A percentile compares a stretch with the other conserved stretches of the same genome.
Conservation (phyloP, 805 yeast species). For the Zygosaccharomyces lentus region DNA sequence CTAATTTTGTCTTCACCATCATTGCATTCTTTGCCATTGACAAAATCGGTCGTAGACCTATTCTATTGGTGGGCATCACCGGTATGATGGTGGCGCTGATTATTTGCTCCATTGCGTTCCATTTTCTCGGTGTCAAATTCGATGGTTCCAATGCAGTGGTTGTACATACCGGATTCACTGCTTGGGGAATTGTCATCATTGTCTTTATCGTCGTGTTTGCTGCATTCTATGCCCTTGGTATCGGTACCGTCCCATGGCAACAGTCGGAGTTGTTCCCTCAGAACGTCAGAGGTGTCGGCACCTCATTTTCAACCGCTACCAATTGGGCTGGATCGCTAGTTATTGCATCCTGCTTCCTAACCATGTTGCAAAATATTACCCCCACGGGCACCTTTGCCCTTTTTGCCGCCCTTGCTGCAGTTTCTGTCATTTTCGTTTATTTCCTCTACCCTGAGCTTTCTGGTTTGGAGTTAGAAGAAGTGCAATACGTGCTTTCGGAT, state of each 20-base stretch:
- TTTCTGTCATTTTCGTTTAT: constrained; percentile 69
- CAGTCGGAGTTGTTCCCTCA: constrained; percentile 94
- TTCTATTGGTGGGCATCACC: constrained; percentile 75
- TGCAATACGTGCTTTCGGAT: constrained; percentile 70
- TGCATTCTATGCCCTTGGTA: constrained; percentile 88
- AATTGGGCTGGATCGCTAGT: constrained; percentile 95
- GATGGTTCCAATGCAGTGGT: constrained; percentile 44
- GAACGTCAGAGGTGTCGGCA: constrained; percentile 87
- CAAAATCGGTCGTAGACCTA: constrained; percentile 79
- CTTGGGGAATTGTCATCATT: constrained; percentile 88
- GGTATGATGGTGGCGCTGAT: constrained; percentile 76
- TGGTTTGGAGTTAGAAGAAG: constrained; percentile 86
- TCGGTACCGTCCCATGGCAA: constrained; percentile 98
- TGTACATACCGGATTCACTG: constrained; percentile 46
- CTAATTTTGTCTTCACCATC: constrained; percentile 84
- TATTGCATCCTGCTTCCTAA: constrained; percentile 86
- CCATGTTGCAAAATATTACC: constrained; percentile 88
- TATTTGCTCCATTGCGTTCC: constrained; percentile 87
- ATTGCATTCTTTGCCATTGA: constrained; percentile 86
- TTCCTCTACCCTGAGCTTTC: constrained; percentile 91
- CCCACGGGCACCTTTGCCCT: constrained; percentile 93
- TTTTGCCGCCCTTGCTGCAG: constrained; percentile 74
- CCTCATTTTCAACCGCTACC: constrained; percentile 84
- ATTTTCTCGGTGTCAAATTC: constrained; percentile 65
- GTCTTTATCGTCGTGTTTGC: constrained; percentile 82